Percentiles rank a stretch among this genome's conserved stretches.
These are phyloP conservation scores for Penicillium cinerascens DNA, from an alignment of 495 filamentous ascomycete species.

Conservation along the genomic window DNA sequence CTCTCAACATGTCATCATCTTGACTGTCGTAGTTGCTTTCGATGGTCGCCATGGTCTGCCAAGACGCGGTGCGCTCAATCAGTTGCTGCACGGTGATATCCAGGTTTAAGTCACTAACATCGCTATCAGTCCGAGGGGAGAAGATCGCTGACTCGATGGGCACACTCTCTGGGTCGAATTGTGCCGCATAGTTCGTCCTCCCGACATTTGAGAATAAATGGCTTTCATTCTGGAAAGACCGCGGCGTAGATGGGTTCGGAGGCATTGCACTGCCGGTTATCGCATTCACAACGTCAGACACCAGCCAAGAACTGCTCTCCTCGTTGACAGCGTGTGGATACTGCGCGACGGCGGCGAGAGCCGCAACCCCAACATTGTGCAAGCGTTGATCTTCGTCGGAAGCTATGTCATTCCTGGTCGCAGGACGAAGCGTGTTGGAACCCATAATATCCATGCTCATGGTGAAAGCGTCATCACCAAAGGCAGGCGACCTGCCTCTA, in stretches of 20 bases:
- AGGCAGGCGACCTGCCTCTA: background rate
- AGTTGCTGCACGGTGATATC: conserved; percentile 19
- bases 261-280: conserved; percentile 12
- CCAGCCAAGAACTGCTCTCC: conserved; percentile 15
- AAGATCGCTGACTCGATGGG: conserved; percentile 12
- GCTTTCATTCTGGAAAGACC: background rate
- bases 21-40: conserved; percentile 22
- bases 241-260: background rate
- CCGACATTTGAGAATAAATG: background rate
- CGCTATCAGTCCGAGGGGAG: background rate
- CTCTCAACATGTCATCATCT: conserved; percentile 14
- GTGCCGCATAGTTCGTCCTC: background rate
- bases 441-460: conserved; percentile 6
- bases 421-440: background rate
- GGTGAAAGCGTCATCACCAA: conserved; percentile 5
- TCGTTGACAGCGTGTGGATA: conserved; percentile 24
- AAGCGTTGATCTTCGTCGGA: conserved; percentile 19
- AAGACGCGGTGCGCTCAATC: conserved; percentile 12
- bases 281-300: conserved; percentile 33
- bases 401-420: conserved; percentile 4
- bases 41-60: conserved; percentile 19
- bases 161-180: conserved; percentile 13
- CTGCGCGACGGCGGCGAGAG: conserved; percentile 35
- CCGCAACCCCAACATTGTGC: conserved; percentile 29
- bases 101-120: conserved; percentile 18